phyloP scores from a whole-genome alignment of 2,329 filamentous ascomycete genomes.

The Xylariaceae sp. region DNA sequence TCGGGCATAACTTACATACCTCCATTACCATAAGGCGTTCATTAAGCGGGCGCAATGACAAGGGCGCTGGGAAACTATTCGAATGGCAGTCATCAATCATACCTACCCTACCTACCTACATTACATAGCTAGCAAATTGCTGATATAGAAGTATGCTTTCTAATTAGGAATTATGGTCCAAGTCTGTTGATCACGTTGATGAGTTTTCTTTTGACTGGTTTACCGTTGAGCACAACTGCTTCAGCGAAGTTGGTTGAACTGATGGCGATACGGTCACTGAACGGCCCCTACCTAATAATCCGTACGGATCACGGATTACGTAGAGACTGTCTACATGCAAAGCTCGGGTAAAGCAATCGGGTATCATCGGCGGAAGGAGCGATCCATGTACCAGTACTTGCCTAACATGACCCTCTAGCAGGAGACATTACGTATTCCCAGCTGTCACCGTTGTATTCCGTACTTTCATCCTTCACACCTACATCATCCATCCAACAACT shows the following conservation, averaged over 20 bases:
- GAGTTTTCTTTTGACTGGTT: neutral
- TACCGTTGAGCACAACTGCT: neutral
- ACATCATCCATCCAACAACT: neutral
- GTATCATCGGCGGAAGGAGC: too few species aligned
- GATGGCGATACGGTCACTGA: neutral
- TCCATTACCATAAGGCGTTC: conserved; percentile 9
- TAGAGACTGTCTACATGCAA: neutral
- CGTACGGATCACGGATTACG: neutral
- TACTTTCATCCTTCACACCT: neutral
- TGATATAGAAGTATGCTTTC: neutral
- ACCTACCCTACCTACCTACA: neutral
- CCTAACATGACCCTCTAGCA: neutral
- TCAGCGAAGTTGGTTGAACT: neutral
- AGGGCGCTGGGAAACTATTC: neutral
- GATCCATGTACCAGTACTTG: too few species aligned
- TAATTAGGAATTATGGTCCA: neutral
- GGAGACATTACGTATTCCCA: neutral
- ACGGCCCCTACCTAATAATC: too few species aligned
- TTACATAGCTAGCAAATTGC: conserved; percentile 1
- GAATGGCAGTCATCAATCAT: neutral
- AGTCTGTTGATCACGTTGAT: neutral
- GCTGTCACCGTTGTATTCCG: neutral
- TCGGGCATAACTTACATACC: conserved; percentile 17
- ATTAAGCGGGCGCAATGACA: conserved; percentile 6
- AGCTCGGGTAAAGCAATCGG: neutral